phyloP scores from a whole-genome alignment of 495 filamentous ascomycete genomes.

The Penicillium roqueforti region DNA sequence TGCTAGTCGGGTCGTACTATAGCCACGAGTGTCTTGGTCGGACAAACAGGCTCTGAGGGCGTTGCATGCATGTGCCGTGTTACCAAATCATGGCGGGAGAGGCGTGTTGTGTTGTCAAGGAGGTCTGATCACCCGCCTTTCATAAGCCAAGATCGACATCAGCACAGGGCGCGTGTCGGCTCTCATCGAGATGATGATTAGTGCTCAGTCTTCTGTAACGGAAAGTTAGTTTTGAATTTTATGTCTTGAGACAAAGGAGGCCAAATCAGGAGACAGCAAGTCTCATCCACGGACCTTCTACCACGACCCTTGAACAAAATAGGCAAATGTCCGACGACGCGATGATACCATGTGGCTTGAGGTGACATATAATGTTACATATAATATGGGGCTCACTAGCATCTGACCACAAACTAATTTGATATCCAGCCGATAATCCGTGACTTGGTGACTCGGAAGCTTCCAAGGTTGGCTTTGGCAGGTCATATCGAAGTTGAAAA shows the following conservation, averaged over 20 bases:
- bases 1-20: neutral
- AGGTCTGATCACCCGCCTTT: neutral
- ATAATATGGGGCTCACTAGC: neutral
- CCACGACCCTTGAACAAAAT: neutral
- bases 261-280: neutral
- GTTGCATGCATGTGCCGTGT: neutral
- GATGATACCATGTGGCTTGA: constrained; percentile 29
- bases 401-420: constrained; percentile 1
- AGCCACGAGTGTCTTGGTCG: neutral
- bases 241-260: neutral
- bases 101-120: constrained; percentile 2
- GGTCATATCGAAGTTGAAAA: neutral
- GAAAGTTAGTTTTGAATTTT: neutral
- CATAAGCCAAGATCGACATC: neutral
- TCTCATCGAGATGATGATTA: neutral
- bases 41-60: neutral
- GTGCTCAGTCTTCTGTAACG: neutral
- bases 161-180: neutral
- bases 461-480: neutral
- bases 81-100: neutral
- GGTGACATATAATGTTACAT: constrained; percentile 21
- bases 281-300: neutral
- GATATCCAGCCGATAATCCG: constrained; percentile 1
- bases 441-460: neutral
- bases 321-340: constrained; percentile 8